Conservation (phyloP, 192 early-diverging fungal genomes). For the Coemansia sp. region DNA sequence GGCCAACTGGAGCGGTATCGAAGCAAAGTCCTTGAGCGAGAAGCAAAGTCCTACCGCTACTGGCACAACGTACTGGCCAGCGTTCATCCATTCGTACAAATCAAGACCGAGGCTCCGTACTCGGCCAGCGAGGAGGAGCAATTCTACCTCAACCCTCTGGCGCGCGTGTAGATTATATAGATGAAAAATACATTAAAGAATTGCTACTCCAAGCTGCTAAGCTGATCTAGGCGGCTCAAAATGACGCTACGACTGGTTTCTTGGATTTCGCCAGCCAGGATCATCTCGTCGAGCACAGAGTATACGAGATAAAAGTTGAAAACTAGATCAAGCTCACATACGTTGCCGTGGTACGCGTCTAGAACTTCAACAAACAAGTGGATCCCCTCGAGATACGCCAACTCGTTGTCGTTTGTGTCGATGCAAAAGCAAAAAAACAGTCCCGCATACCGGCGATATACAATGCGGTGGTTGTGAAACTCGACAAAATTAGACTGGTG, state of each 20-base stretch:
- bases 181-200: conserved; percentile 31
- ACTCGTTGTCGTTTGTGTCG: conserved; percentile 97
- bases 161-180: conserved; percentile 10
- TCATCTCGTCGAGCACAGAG: conserved; percentile 95
- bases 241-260: conserved; percentile 88
- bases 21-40: neutral
- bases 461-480: conserved; percentile 98
- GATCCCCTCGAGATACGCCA: conserved; percentile 93
- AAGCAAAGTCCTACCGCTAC: conserved; percentile 24
- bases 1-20: conserved; percentile 18
- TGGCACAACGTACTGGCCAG: conserved; percentile 33
- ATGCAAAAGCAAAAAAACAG: conserved; percentile 99
- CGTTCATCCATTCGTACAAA: conserved; percentile 21
- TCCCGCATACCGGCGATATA: conserved; percentile 97
- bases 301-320: conserved; percentile 99
- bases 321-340: conserved; percentile 97
- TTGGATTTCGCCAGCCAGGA: conserved; percentile 97
- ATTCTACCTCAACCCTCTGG: conserved; percentile 29
- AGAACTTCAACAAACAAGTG: conserved; percentile 99
- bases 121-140: conserved; percentile 13
- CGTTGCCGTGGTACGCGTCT: conserved; percentile 97
- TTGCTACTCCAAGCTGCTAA: conserved; percentile 69
- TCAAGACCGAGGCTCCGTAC: conserved; percentile 32
- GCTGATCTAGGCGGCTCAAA: conserved; percentile 71
- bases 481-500: conserved; percentile 98